Conservation (phyloP, 2,329 filamentous ascomycete genomes). For the Endoconidiophora polonica region DNA sequence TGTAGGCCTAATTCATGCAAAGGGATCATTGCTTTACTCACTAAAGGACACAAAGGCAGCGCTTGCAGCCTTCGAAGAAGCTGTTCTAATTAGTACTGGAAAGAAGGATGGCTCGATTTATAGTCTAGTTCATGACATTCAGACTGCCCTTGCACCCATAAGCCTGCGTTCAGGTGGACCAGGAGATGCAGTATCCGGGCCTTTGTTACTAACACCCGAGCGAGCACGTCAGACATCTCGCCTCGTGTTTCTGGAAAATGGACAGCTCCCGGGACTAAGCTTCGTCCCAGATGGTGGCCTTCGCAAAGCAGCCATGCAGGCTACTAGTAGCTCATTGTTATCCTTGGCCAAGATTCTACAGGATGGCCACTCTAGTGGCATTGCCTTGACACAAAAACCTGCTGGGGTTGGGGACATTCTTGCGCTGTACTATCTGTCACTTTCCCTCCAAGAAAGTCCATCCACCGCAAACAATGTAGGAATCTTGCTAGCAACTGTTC, state of each 20-base stretch:
- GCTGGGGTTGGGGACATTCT: slow-evolving; percentile 77
- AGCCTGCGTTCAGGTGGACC: background rate
- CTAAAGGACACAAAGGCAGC: slow-evolving; percentile 67
- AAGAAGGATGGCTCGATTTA: slow-evolving; percentile 53
- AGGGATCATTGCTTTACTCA: slow-evolving; percentile 95
- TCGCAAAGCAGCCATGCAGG: slow-evolving; percentile 68
- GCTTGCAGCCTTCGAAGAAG: slow-evolving; percentile 84
- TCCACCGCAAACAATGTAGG: slow-evolving; percentile 98
- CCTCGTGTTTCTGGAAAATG: slow-evolving; percentile 61
- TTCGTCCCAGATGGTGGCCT: slow-evolving; percentile 54
- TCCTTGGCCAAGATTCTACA: slow-evolving; percentile 97
- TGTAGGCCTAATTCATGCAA: slow-evolving; percentile 84
- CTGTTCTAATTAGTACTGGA: slow-evolving; percentile 74
- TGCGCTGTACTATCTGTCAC: slow-evolving; percentile 83
- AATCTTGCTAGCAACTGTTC: slow-evolving; percentile 87
- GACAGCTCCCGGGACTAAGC: slow-evolving; percentile 63
- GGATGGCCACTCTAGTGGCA: slow-evolving; percentile 72
- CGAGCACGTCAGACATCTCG: slow-evolving; percentile 68
- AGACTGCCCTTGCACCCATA: slow-evolving; percentile 45
- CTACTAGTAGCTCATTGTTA: slow-evolving; percentile 85
- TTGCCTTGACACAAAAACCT: slow-evolving; percentile 39
- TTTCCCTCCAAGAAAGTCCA: slow-evolving; percentile 87
- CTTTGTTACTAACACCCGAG: slow-evolving; percentile 67
- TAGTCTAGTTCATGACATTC: slow-evolving; percentile 62
- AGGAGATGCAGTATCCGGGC: slow-evolving; percentile 19